Evolutionary conservation across 208 protist genomes (phyloP).

Genomic region (Trypanosoma rangeli): DNA sequence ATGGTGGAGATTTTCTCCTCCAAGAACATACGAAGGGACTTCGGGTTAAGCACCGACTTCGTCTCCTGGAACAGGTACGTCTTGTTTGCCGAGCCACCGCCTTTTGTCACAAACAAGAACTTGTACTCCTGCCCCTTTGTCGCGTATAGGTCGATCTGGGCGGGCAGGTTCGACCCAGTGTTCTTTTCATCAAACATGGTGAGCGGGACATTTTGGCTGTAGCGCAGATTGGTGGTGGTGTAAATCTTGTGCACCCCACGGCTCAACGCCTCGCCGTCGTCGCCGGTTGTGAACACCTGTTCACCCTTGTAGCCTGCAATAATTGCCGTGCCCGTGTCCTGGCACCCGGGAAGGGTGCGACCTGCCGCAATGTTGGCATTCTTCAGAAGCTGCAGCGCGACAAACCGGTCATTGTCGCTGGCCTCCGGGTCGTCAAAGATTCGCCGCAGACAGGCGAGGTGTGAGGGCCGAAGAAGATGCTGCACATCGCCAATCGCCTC

Average conservation of each 20-base stretch:
- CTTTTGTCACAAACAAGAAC: slow-evolving; percentile 97
- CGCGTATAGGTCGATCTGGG: slow-evolving; percentile 96
- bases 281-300: slow-evolving; percentile 93
- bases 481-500: slow-evolving; percentile 93
- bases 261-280: slow-evolving; percentile 93
- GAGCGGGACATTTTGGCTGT: slow-evolving; percentile 94
- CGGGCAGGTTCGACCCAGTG: slow-evolving; percentile 96
- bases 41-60: slow-evolving; percentile 95
- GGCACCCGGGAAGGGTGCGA: slow-evolving; percentile 92
- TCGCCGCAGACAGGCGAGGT: slow-evolving; percentile 91
- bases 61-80: slow-evolving; percentile 96
- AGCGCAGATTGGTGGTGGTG: slow-evolving; percentile 94
- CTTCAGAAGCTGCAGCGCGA: slow-evolving; percentile 96
- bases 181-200: slow-evolving; percentile 97
- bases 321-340: slow-evolving; percentile 98
- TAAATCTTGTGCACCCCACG: slow-evolving; percentile 95
- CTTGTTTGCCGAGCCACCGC: slow-evolving; percentile 98
- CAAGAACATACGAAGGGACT: slow-evolving; percentile 91
- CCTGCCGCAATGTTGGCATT: slow-evolving; percentile 95
- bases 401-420: slow-evolving; percentile 96
- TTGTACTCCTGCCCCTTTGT: slow-evolving; percentile 94
- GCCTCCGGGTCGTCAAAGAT: slow-evolving; percentile 97
- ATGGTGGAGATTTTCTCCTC: slow-evolving; percentile 92
- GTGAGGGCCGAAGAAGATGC: slow-evolving; percentile 93
- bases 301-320: slow-evolving; percentile 95